phyloP scores from a whole-genome alignment of 495 filamentous ascomycete genomes.

The Penicillium subrubescens region DNA sequence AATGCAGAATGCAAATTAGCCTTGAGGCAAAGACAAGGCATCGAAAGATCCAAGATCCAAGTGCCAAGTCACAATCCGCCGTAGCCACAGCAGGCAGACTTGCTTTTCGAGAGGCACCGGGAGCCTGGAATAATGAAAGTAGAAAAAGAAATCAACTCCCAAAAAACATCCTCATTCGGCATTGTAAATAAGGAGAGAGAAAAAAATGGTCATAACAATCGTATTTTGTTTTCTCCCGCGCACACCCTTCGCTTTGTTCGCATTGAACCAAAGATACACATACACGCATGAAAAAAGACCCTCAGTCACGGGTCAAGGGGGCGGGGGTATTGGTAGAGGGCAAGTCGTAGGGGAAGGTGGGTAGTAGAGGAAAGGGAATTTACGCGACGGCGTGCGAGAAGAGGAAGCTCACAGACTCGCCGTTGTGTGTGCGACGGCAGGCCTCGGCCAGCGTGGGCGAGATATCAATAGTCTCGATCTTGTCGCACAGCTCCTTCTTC shows the following conservation, averaged over 20 bases:
- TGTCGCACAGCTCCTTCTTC: constrained; percentile 68
- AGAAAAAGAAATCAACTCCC: background rate
- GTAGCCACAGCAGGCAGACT: background rate
- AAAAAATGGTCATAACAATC: constrained; percentile 33
- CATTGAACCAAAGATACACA: constrained; percentile 16
- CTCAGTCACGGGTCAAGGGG: background rate
- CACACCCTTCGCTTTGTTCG: constrained; percentile 12
- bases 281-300: constrained; percentile 5
- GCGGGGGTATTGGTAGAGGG: background rate
- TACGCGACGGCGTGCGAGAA: constrained; percentile 79
- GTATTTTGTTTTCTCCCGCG: constrained; percentile 30
- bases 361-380: background rate
- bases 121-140: background rate
- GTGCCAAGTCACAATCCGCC: background rate
- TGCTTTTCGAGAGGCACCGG: background rate
- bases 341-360: background rate
- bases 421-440: constrained; percentile 88
- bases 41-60: background rate
- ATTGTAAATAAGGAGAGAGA: background rate
- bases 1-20: constrained; percentile 21
- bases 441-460: constrained; percentile 77
- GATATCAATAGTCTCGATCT: constrained; percentile 89
- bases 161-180: background rate
- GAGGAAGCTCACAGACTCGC: constrained; percentile 88
- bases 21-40: background rate